Percentiles rank a stretch among this genome's conserved stretches.
phyloP scores from a whole-genome alignment of 257 asterid genomes.

The Coffea canephora region DNA sequence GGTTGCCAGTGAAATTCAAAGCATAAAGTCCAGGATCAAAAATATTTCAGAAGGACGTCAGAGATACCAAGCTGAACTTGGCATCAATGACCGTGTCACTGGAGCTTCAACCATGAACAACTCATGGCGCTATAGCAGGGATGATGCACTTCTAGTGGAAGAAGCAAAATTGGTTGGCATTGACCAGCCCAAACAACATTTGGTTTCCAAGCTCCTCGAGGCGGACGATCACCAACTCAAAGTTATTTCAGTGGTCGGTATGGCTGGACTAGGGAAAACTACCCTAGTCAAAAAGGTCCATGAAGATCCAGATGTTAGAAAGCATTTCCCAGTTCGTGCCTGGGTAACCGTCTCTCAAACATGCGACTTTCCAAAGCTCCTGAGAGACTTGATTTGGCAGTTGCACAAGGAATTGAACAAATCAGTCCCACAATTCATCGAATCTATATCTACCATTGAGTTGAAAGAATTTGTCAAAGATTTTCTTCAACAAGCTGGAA shows the following conservation, averaged over 20 bases:
- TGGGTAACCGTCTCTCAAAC: too few relatives aligned
- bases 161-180: background rate
- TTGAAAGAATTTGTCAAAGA: background rate
- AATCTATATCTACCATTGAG: too few relatives aligned
- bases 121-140: background rate
- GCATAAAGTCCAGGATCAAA: constrained; percentile 4
- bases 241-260: background rate
- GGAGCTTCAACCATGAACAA: background rate
- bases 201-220: background rate
- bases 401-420: too few relatives aligned
- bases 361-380: too few relatives aligned
- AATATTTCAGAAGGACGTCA: background rate
- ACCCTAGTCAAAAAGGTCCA: too few relatives aligned
- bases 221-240: background rate
- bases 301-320: too few relatives aligned
- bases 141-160: background rate
- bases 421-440: too few relatives aligned
- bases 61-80: constrained; percentile 10
- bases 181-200: background rate
- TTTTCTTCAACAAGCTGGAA: background rate
- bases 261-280: too few relatives aligned
- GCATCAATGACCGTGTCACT: background rate
- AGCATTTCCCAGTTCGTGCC: too few relatives aligned
- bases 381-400: too few relatives aligned
- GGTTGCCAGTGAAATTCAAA: constrained; percentile 11